Base-by-base conservation (phyloP, 192 early-diverging fungal species). In the Backusella tuberculispora region DNA sequence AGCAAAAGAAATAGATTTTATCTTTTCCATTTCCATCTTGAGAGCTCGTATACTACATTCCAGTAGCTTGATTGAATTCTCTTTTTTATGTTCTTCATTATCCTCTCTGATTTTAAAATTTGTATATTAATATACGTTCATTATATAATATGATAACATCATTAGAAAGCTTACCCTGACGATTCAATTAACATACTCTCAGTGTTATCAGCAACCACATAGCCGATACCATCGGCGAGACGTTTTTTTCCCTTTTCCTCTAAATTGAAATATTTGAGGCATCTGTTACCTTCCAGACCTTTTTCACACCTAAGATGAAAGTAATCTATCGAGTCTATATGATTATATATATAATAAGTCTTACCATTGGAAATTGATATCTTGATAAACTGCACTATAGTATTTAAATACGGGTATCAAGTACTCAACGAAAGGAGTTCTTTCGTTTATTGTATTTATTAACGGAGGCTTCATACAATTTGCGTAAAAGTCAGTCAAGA, bases 221-320 rank as follows among this genome's bases (percentile, higher is more conserved):
- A 50, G n/a, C 47, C 47, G n/a, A 50, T 50, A 19, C 47, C 47
- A 50, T 50, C 47, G 47, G n/a, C 17, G 1, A 50, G 17, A 19
- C 47, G 17, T 50, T 19, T 50, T 6, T n/a, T 50, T 8, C 17
- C 47, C n/a, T 50, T 50, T 6, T 19, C 17, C n/a, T 50, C 47
- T 19, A 6, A 50, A 6, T 19, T 19, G 6, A n/a, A 50, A 50
- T 50, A 50, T 19, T 50, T 50, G 47, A 50, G 17, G n/a, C 47
- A 50, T 19, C 17, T 50, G 13, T 50, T 50, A 6, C 47, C 47
- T 19, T 50, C n/a, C 19, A 19, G 5, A 19, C 47, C n/a, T 50
- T 50, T 50, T 50, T 50, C 47, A 5, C 47, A 50, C 47, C 47
- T 50, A 50, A 50, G 17, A 50, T 50, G n/a, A 50, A 50, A 50